phyloP scores from a whole-genome alignment of 371 early-diverging fungal genomes.

The Rhizopus delemar region DNA sequence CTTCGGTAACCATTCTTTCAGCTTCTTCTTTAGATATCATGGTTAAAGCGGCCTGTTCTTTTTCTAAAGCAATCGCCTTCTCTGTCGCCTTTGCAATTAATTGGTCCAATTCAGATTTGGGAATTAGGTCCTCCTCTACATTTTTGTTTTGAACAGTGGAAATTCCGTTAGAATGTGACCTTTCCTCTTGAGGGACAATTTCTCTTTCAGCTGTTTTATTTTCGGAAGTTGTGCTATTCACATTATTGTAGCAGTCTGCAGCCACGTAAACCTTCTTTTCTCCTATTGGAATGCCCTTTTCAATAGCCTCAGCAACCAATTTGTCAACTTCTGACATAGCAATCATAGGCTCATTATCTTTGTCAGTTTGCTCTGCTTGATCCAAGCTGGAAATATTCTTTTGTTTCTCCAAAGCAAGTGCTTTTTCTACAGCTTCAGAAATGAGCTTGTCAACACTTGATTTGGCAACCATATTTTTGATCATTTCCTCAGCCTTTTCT shows the following conservation, averaged over 20 bases:
- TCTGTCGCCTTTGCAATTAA: conserved; percentile 6
- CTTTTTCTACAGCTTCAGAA: background rate
- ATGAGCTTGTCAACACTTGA: conserved; percentile 4
- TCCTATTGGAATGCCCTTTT: conserved; percentile 1
- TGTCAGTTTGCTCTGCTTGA: background rate
- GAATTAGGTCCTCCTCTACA: background rate
- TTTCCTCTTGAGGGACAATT: background rate
- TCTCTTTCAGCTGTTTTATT: background rate
- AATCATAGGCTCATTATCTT: background rate
- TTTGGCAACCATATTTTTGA: conserved; percentile 8
- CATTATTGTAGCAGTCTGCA: too few species aligned
- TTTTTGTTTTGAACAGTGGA: conserved; percentile 31
- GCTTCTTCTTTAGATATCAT: conserved; percentile 10
- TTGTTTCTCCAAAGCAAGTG: conserved; percentile 2
- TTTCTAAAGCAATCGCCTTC: background rate
- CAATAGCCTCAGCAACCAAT: background rate
- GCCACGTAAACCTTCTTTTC: background rate
- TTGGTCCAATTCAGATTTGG: background rate
- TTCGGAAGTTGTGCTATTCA: too few species aligned
- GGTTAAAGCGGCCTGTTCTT: conserved; percentile 2
- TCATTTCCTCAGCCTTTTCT: conserved; percentile 2
- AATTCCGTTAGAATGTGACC: conserved; percentile 35
- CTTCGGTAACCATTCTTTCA: conserved; percentile 9
- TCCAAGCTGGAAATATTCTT: background rate
- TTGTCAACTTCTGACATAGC: background rate